Percentiles rank a stretch among this genome's conserved stretches.
Conservation (phyloP, 2,329 filamentous ascomycete genomes). For the Delphinella strobiligena region DNA sequence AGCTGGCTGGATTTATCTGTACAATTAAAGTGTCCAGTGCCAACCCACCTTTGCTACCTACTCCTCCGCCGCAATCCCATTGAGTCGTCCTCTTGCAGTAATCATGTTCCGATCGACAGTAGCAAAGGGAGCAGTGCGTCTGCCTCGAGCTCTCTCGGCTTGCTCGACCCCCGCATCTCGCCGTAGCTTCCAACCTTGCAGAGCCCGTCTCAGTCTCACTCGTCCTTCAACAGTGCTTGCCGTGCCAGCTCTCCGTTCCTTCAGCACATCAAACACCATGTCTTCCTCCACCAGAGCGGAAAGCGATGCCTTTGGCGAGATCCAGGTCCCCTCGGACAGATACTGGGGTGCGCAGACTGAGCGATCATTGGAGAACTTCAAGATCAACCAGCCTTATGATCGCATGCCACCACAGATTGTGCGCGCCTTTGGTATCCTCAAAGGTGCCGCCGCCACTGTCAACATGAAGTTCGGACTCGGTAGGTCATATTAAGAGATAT, state of each 20-base stretch:
- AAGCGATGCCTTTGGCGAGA: constrained; percentile 94
- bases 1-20: background rate
- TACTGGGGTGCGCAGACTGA: constrained; percentile 99
- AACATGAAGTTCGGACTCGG: constrained; percentile 90
- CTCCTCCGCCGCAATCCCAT: background rate
- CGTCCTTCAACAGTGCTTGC: too few species aligned
- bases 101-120: background rate
- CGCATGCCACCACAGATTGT: constrained; percentile 92
- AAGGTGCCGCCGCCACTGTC: constrained; percentile 88
- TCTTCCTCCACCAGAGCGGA: constrained; percentile 57
- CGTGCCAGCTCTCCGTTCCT: constrained; percentile 10
- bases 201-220: too few species aligned
- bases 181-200: background rate
- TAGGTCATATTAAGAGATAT: constrained; percentile 39
- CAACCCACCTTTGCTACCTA: too few species aligned
- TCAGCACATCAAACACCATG: constrained; percentile 22
- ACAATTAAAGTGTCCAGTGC: too few species aligned
- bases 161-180: background rate
- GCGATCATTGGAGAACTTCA: constrained; percentile 93
- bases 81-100: background rate
- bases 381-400: constrained; percentile 98
- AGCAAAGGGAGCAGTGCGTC: background rate
- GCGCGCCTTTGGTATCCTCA: constrained; percentile 90
- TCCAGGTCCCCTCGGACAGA: constrained; percentile 81
- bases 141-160: background rate